A percentile compares a stretch with the other conserved stretches of the same genome.
phyloP scores from a whole-genome alignment of 805 yeast genomes.

The Candida silvicultrix region DNA sequence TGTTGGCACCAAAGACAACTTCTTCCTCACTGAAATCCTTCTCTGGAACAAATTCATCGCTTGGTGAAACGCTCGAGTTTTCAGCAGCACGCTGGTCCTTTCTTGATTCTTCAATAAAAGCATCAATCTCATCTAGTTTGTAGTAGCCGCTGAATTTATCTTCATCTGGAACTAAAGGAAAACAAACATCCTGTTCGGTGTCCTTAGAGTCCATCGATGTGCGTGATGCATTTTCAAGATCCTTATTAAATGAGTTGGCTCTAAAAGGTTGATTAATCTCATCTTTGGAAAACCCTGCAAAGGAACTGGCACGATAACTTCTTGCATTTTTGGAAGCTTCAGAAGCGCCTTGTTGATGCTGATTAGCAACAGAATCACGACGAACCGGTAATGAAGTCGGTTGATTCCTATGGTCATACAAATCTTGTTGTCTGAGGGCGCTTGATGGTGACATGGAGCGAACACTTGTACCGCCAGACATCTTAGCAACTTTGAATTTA shows the following conservation, averaged over 20 bases:
- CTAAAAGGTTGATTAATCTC: background rate
- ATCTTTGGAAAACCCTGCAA: conserved; percentile 30
- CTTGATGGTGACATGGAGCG: conserved; percentile 12
- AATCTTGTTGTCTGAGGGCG: conserved; percentile 28
- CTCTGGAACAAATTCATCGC: background rate
- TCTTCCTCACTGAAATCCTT: background rate
- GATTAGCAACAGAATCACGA: conserved; percentile 10
- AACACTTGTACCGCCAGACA: conserved; percentile 23
- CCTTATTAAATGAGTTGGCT: conserved; percentile 17
- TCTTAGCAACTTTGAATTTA: conserved; percentile 1
- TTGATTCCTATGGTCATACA: conserved; percentile 44
- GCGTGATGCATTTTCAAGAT: conserved; percentile 64
- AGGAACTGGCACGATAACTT: conserved; percentile 22
- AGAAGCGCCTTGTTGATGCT: background rate
- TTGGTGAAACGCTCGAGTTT: background rate
- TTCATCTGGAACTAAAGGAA: conserved; percentile 77
- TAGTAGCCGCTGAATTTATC: conserved; percentile 72
- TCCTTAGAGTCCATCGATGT: conserved; percentile 79
- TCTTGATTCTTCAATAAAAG: conserved; percentile 59
- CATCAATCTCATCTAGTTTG: conserved; percentile 76
- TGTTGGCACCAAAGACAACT: conserved; percentile 34
- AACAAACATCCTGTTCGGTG: conserved; percentile 96
- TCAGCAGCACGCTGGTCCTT: conserved; percentile 25
- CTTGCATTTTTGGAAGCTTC: background rate
- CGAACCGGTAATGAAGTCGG: conserved; percentile 34